Base-by-base conservation (phyloP, 768 basidiomycete genomes). In the Xerocomellus dryophilus region DNA sequence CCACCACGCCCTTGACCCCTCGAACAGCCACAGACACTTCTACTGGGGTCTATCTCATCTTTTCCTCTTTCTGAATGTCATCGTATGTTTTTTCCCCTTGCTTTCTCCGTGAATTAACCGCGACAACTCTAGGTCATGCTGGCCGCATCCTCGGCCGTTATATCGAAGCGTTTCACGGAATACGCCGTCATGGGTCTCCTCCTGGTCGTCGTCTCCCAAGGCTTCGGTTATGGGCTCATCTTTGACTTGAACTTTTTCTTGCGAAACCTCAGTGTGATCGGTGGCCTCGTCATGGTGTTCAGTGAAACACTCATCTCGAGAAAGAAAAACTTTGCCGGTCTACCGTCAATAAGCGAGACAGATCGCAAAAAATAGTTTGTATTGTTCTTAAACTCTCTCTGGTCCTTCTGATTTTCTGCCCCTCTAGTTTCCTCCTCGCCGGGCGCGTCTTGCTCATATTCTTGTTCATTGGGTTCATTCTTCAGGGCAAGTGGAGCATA, bases 231-330 rank as follows among this genome's bases (percentile, higher is more conserved):
- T 66, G 97, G 97, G 32, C 90, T 99, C 70, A 96, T 99, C 66
- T 99, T 99, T 73, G 97, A 98, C 80, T 81, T 98, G 71, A 98
- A 91, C 76, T 99, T 99, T 82, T 99, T 99, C 93, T 88, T 98
- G 42, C 94, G 97, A 71, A 99, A 98, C 74, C 81, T 99, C 52
- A 90, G 88, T 58, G 97, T 99, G 68, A 93, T 98, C 57, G 97
- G 97, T 51, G 97, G 97, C 50, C 84, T 99, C 43, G 86, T 99
- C 74, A 99, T 99, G 97, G 95, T 98, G 23, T 94, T 99, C 73
- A 93, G 89, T 59, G 97, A 99, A 70, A 90, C 93, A 1, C 88
- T 98, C 81, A 80, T 90, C 53, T 88, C 85, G 20, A 82, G 86
- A 71, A 94, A 88, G 75, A 84, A 86, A 61, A 75, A 86, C 41